Base-by-base conservation (phyloP, 1,284 basidiomycete genomes). In the Naganishia liquefaciens region DNA sequence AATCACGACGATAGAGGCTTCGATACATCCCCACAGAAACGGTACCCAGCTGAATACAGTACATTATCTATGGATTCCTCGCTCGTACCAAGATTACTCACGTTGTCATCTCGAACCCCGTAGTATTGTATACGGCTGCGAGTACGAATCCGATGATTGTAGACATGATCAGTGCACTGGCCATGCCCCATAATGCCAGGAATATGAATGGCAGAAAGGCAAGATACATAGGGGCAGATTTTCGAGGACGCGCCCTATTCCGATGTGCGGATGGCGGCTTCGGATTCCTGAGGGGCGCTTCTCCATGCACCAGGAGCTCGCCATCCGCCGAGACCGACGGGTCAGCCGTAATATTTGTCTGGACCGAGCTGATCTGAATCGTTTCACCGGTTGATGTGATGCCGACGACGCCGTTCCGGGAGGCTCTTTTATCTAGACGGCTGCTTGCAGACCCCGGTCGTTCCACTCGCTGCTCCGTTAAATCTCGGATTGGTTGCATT, bases 81-180 rank as follows among this genome's bases (percentile, higher is more conserved):
- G 28, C 51, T 19, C 42, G 10, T 19, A 21, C 19, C 21, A n/a
- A 5, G 21, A 33, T 5, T 17, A 65, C 67, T 58, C 49, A 68
- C 67, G 67, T 68, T 27, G 63, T 50, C 67, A 68, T 68, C 27
- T 68, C 53, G 52, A 68, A 68, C 21, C 63, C 57, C 19, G 63
- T 64, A 9, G 67, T 68, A 37, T 57, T 65, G 54, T 65, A 68
- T 2, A 65, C 63, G 23, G 67, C 67, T 53, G 58, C 61, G 23
- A 68, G 43, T 0, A 54, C 54, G 30, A 68, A 68, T 10, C 67
- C 67, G 23, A 68, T 68, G 50, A 68, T 65, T 15, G 67, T 68
- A 2, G 55, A 51, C 63, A 68, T 62, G 27, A 68, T 53, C 46
- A 68, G n/a, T 15, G 67, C 67, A 15, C 44, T 57, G 21, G 54